Percentiles rank a stretch among this genome's conserved stretches.
phyloP scores from a whole-genome alignment of 768 basidiomycete species.

The Rhodosporidiobolus odoratus region DNA sequence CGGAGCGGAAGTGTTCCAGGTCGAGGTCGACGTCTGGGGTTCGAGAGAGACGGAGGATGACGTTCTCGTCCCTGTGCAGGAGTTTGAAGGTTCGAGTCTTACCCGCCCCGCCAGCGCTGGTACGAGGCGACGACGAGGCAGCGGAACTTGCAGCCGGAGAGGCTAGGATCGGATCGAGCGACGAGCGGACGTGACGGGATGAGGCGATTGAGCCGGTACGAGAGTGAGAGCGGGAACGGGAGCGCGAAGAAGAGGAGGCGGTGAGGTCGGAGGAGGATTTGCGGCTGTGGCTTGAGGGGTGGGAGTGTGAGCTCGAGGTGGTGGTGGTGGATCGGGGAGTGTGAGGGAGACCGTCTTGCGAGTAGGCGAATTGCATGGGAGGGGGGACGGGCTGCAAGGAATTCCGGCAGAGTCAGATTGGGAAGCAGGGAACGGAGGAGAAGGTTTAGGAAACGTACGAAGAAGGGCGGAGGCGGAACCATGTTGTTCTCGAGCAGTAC shows the following conservation, averaged over 20 bases:
- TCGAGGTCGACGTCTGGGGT: neutral
- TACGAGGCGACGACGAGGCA: neutral
- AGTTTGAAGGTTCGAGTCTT: constrained; percentile 27
- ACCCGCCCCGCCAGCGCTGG: neutral
- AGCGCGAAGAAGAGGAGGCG: neutral
- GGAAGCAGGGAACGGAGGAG: neutral
- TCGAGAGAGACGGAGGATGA: constrained; percentile 20
- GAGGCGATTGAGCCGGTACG: constrained; percentile 24
- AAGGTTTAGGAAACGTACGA: constrained; percentile 5
- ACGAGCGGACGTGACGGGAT: constrained; percentile 5
- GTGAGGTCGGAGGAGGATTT: constrained; percentile 4
- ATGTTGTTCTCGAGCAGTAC: constrained; percentile 12
- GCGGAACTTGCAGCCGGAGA: neutral
- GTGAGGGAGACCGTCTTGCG: constrained; percentile 20
- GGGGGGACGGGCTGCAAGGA: constrained; percentile 31
- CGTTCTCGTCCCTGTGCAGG: constrained; percentile 17
- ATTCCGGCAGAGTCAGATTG: too few relatives aligned
- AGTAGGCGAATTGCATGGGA: constrained; percentile 22
- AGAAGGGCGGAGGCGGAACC: constrained; percentile 33
- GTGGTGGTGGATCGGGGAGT: neutral
- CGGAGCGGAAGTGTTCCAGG: constrained; percentile 4
- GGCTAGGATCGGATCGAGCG: constrained; percentile 10
- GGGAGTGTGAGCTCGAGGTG: too few relatives aligned
- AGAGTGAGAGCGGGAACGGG: constrained; percentile 6
- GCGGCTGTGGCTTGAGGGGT: neutral